A percentile compares a stretch with the other conserved stretches of the same genome.
Conservation (phyloP, 1,284 basidiomycete genomes). For the Fomitiporia mediterranea region DNA sequence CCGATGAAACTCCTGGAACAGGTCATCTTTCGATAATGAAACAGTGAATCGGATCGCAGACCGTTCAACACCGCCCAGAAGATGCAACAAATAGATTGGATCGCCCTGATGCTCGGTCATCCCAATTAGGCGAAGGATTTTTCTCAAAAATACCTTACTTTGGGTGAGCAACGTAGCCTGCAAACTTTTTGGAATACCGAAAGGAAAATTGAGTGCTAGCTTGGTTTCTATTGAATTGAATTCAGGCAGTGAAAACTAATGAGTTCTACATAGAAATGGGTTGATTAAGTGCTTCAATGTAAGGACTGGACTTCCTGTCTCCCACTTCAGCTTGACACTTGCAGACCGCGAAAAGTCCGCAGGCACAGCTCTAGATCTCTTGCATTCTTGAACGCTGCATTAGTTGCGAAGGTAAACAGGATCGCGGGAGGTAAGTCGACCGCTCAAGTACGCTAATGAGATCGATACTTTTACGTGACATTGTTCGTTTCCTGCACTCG, state of each 20-base stretch:
- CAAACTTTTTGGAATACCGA: not conserved
- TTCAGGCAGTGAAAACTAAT: no score
- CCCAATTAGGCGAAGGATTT: not conserved
- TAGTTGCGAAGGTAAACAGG: not conserved
- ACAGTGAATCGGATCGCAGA: not conserved
- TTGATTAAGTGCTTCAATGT: not conserved
- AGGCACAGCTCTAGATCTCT: not conserved
- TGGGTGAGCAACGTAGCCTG: no score
- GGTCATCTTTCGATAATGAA: not conserved
- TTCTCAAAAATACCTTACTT: not conserved
- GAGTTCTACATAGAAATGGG: not conserved
- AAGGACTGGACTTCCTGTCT: not conserved
- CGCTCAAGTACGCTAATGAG: not conserved
- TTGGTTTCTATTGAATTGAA: no score
- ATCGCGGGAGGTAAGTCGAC: not conserved
- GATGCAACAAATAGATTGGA: not conserved
- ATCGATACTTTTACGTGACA: no score
- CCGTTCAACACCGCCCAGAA: not conserved
- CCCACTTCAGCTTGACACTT: not conserved
- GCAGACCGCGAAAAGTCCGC: not conserved
- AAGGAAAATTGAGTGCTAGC: no score
- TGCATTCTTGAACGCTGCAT: not conserved
- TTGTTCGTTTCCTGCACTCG: no score
- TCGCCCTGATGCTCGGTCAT: not conserved
- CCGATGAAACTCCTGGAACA: not conserved